Base-by-base conservation (phyloP, 371 early-diverging fungal genomes). In the Capillidium rhysosporum region DNA sequence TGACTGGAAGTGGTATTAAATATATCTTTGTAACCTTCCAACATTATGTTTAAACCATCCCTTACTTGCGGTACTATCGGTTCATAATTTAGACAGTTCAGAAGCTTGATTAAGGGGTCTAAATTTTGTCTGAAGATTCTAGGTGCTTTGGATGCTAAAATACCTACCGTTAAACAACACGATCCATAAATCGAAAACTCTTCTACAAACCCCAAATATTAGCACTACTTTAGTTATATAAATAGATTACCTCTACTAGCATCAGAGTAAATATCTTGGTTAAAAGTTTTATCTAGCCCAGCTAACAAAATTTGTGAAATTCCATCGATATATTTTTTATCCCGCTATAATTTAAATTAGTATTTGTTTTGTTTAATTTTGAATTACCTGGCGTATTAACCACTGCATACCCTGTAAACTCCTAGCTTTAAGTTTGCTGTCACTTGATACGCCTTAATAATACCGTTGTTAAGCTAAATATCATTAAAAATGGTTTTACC, bases 331-430 rank as follows among this genome's bases (percentile, higher is more conserved):
- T 7, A 34, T 12, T 34, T 12, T 34, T 12, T 4, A 12, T 34
- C 34, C 34, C 34, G 4, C n/a, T n/a, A n/a, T n/a, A n/a, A n/a
- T n/a, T n/a, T n/a, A n/a, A n/a, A n/a, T n/a, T n/a, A n/a, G n/a
- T n/a, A n/a, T n/a, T n/a, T n/a, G n/a, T n/a, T n/a, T n/a, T n/a
- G n/a, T n/a, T n/a, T n/a, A n/a, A n/a, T n/a, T n/a, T n/a, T n/a
- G n/a, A n/a, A n/a, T 14, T 65, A 78, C 86, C 80, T 84, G 84
- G 12, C 84, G 62, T 20, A 85, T 82, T 34, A 81, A 70, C 92
- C 93, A 92, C 54, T 88, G 89, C 46, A 90, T 63, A 62, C 83
- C 90, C 0, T 70, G 61, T 77, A 91, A 80, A 1, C 87, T 84
- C 0, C 77, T 72, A 63, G 76, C 66, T 23, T 82, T 69, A 28